Percentiles rank a stretch among this genome's conserved stretches.
Evolutionary conservation across 495 filamentous ascomycete species (phyloP).

Genomic region (Tuber umbilicatum): DNA sequence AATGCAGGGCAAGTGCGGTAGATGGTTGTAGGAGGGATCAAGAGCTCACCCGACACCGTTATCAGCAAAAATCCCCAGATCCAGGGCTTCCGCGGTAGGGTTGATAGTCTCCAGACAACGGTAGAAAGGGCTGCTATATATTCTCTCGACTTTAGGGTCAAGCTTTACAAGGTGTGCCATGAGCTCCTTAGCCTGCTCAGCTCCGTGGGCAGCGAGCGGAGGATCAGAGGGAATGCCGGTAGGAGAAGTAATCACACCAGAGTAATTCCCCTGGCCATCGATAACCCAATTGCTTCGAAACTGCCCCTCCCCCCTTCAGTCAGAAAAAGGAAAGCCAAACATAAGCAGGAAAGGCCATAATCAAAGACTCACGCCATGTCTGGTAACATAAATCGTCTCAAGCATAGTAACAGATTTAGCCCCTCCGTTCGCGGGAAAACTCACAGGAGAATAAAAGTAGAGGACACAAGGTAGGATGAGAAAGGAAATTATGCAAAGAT

Average conservation of each 20-base stretch:
- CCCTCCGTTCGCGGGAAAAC: neutral
- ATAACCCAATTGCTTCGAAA: conserved; percentile 87
- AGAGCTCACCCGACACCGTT: conserved; percentile 41
- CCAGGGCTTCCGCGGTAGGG: conserved; percentile 58
- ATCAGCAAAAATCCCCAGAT: conserved; percentile 37
- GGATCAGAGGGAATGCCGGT: conserved; percentile 82
- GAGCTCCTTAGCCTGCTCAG: conserved; percentile 74
- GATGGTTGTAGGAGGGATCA: neutral
- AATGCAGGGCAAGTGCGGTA: conserved; percentile 2
- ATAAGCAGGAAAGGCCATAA: too few relatives aligned
- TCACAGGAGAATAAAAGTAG: neutral
- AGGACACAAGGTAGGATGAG: neutral
- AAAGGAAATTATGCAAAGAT: neutral
- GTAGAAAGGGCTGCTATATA: conserved; percentile 86
- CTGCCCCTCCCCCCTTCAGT: conserved; percentile 45
- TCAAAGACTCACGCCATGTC: conserved; percentile 65
- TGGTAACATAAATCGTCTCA: conserved; percentile 75
- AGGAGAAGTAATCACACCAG: conserved; percentile 60
- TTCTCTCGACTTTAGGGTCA: conserved; percentile 60
- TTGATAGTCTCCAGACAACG: conserved; percentile 82
- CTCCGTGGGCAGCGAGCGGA: conserved; percentile 77
- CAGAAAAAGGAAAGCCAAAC: conserved; percentile 10
- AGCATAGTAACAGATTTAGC: conserved; percentile 43
- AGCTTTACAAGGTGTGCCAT: conserved; percentile 56
- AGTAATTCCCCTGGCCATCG: conserved; percentile 70